phyloP scores from a whole-genome alignment of 2,329 filamentous ascomycete species.

The Fusarium metavorans region DNA sequence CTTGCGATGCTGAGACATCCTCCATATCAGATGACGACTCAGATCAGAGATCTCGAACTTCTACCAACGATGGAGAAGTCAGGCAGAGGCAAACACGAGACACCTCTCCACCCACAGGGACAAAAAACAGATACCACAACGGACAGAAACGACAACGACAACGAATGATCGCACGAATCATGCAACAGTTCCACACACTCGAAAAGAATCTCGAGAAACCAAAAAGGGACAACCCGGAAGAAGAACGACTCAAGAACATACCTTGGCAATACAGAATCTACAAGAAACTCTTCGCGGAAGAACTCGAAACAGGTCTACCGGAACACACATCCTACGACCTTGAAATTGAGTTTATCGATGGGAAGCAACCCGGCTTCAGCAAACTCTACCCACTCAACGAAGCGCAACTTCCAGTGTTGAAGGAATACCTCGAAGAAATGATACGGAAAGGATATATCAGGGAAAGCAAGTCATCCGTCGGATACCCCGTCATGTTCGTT shows the following conservation, averaged over 20 bases:
- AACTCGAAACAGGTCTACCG: no score
- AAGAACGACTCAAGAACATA: constrained; percentile 19
- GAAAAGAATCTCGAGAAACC: not conserved
- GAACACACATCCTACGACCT: no score
- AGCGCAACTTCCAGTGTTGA: constrained; percentile 9
- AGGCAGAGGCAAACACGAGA: not conserved
- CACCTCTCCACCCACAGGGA: not conserved
- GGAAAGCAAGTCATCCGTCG: no score
- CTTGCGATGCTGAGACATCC: not conserved
- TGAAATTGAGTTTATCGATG: no score
- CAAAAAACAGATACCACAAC: not conserved
- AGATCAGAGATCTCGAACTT: not conserved
- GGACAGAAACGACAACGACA: not conserved
- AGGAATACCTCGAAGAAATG: not conserved
- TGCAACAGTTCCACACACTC: not conserved
- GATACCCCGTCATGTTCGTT: no score
- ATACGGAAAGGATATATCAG: no score
- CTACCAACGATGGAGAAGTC: not conserved
- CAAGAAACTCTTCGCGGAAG: constrained; percentile 20
- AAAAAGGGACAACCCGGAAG: not conserved
- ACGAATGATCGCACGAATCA: not conserved
- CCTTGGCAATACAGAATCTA: constrained; percentile 23
- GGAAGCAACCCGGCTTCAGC: no score
- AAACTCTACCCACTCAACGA: constrained; percentile 5
- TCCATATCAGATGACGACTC: not conserved